Base-by-base conservation (phyloP, 768 basidiomycete species). In the Fistulinella prunicolor region DNA sequence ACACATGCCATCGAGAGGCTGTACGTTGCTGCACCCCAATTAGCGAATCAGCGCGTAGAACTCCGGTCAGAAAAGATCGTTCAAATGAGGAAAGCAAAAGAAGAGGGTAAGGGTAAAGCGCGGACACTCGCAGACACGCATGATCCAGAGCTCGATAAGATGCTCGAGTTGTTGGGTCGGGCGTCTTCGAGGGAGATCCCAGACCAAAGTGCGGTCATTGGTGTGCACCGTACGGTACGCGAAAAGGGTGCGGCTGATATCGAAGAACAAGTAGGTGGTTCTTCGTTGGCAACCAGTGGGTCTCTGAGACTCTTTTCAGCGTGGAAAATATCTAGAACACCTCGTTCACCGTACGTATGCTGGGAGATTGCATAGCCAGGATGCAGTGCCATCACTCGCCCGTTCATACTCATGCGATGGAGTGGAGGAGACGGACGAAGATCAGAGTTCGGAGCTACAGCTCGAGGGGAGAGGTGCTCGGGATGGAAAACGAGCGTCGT, bases 11-110 rank as follows among this genome's bases (percentile, higher is more conserved):
- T 99, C 58, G 94, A 95, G 63, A 75, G 93, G 30, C 71, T 97
- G 10, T 91, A 96, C 65, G 66, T 79, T 8, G 88, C 86, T 24
- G 83, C 92, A 0, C 94, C 95, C 1, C 94, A 95, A 64, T 68
- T 97, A 35, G 81, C 86, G 50, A 86, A 94, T 62, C 95, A 99
- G 66, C 82, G 96, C 1, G 92, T 89, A n/a, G 94, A 94, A 64
- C 79, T 95, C 38, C 85, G 85, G 58, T 76, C 76, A 6, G 70
- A 80, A 21, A 88, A 90, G 61, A 57, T 84, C 13, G 78, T 78
- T 12, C 78, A 91, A 66, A 79, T 92, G 72, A 87, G 90, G 66
- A 77, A 77, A 37, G 90, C 88, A 5, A 45, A 71, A 73, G 73
- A 10, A 28, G 26, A 74, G 57, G 75, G 76, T 22, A 76, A 76